A percentile compares a stretch with the other conserved stretches of the same genome.
Evolutionary conservation across 306 rosid species (phyloP).

Genomic region (Malus orientalis): DNA sequence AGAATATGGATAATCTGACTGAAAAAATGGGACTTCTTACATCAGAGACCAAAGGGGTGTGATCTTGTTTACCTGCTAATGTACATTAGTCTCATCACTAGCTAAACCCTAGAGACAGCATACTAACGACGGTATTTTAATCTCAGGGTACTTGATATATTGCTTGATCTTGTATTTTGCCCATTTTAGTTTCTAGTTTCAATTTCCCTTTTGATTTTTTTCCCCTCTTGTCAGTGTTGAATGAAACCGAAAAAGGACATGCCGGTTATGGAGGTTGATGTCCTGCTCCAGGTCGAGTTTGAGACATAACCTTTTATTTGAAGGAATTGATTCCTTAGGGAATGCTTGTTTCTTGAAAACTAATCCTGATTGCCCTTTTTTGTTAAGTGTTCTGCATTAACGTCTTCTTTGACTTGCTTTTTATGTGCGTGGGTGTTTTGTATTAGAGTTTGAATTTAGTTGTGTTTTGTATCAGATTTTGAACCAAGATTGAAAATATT

Average conservation of each 20-base stretch:
- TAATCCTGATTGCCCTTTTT: no score
- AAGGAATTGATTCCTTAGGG: background rate
- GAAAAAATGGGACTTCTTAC: conserved; percentile 86
- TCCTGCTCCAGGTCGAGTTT: background rate
- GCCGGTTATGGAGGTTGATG: conserved; percentile 15
- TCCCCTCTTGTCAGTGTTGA: background rate
- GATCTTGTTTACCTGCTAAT: conserved; percentile 26
- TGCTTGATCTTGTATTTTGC: conserved; percentile 6
- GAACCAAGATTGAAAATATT: no score
- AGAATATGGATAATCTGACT: conserved; percentile 63
- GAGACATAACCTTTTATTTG: background rate
- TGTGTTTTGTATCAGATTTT: no score
- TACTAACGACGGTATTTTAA: conserved; percentile 10
- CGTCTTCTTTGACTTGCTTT: no score
- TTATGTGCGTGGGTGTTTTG: no score
- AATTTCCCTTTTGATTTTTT: background rate
- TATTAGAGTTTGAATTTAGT: no score
- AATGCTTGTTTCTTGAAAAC: no score
- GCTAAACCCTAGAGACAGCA: conserved; percentile 26
- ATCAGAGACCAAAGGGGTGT: conserved; percentile 50
- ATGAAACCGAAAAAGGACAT: background rate
- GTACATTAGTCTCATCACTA: conserved; percentile 31
- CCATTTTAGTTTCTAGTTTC: conserved; percentile 1
- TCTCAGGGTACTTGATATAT: background rate
- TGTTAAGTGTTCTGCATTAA: no score